Base-by-base conservation (phyloP, 2,329 filamentous ascomycete genomes). In the Stachybotrys chlorohalonatus region DNA sequence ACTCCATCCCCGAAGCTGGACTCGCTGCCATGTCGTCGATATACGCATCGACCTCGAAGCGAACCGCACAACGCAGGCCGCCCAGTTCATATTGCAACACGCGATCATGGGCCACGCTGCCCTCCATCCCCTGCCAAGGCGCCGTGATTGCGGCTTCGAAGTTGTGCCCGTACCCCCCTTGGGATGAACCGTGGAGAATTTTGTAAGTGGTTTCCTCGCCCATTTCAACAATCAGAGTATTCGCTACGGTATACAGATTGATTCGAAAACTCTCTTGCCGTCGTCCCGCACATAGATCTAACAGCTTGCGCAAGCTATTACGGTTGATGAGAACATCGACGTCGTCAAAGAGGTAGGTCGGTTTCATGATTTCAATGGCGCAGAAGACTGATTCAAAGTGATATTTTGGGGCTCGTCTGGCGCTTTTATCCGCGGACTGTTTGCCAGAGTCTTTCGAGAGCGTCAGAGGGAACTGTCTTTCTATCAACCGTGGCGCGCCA, bases 301-400 rank as follows among this genome's bases (percentile, higher is more conserved):
- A 57, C 1, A 70, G 51, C 9, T 58, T 58, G 1, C 54, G 52
- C 1, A 63, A 48, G 7, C 54, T 59, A 17, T 60, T 65, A 6
- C 66, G 63, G 51, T 67, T 68, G 32, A 60, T 54, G 5, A 71
- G 52, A 5, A 70, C 31, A 36, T 70, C 66, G 24, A 69, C 52
- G 3, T 64, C 53, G 51, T 61, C 55, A 30, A 70, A 68, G 17
- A 53, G 56, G 51, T 57, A 56, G 1, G 16, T 17, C 0, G 63
- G 62, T 7, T 58, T 62, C 62, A 64, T 64, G 15, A 54, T 24
- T 5, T 54, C 55, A 7, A 62, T 56, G 48, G 66, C 66, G n/a
- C 59, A 54, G 45, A 70, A 66, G 11, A 67, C 52, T 5, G 63
- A 57, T 39, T 67, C 60, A 52, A 67, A 70, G 1, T 64, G 62